Base-by-base conservation (phyloP, 2,329 filamentous ascomycete genomes). In the Graphiopsis chlorocephala region DNA sequence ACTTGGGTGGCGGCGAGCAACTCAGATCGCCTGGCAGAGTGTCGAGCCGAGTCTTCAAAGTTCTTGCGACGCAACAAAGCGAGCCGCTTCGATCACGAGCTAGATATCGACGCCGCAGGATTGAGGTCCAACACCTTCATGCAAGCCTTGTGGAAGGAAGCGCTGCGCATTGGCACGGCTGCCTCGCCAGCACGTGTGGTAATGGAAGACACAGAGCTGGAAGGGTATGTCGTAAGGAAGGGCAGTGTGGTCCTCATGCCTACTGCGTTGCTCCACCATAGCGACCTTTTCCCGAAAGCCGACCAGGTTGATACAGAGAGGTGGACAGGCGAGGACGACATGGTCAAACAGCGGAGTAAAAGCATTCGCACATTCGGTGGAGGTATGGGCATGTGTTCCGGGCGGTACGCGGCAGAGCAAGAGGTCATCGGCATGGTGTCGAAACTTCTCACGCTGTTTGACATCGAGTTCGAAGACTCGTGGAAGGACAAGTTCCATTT, bases 361-460 rank as follows among this genome's bases (percentile, higher is more conserved):
- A 33, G 38, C 25, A 33, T 65, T 52, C 59, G 64, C 20, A 35
- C 59, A 4, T 65, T 65, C 25, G 64, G 64, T 38, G 64, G 64
- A 35, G 64, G 64, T n/a, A 65, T 42, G 26, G 48, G 47, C 7
- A 35, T 65, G n/a, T 65, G 64, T 31, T 48, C 33, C 25, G 64
- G 64, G 10, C 55, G 64, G 29, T 63, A 47, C 26, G 64, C 57
- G 17, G 64, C 64, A 4, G 64, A 65, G 38, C 59, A 63, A 5
- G 64, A 65, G 52, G 29, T 65, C 64, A 65, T 63, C 25, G 60
- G 52, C 12, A 29, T 65, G 20, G 64, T 65, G 6, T 33, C 64
- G 2, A 65, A 26, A 14, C 52, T 65, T 42, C 20, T 65, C 4
- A 47, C 56, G 14, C 33, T 65, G 8, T 65, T 65, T 25, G 64